Evolutionary conservation across 805 yeast species (phyloP).

Genomic region (Candida khao-thaluensis): DNA sequence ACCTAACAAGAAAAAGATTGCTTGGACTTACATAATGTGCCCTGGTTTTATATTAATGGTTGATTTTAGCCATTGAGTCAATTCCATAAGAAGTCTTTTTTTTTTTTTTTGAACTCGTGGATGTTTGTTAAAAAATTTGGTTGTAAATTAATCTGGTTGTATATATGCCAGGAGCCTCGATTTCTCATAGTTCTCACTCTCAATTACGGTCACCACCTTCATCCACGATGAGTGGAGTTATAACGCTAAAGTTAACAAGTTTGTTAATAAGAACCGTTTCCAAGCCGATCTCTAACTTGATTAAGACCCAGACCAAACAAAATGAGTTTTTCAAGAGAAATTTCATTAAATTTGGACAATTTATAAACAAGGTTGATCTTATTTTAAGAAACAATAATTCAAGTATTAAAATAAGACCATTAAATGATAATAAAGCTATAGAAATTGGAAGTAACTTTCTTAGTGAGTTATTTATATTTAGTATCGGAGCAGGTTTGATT

Average conservation of each 20-base stretch:
- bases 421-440: constrained; percentile 78
- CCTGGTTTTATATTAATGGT: too few relatives aligned
- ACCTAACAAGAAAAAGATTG: too few relatives aligned
- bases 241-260: constrained; percentile 72
- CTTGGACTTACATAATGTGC: too few relatives aligned
- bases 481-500: constrained; percentile 77
- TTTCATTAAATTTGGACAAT: constrained; percentile 73
- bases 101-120: too few relatives aligned
- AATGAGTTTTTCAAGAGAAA: constrained; percentile 59
- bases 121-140: too few relatives aligned
- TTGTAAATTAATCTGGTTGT: too few relatives aligned
- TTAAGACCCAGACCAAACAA: constrained; percentile 74
- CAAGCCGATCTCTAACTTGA: constrained; percentile 70
- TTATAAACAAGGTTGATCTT: constrained; percentile 64
- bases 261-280: constrained; percentile 72
- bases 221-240: constrained; percentile 67
- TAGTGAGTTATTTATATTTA: constrained; percentile 73
- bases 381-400: constrained; percentile 56
- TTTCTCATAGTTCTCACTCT: too few relatives aligned
- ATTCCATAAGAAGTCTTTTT: too few relatives aligned
- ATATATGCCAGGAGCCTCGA: too few relatives aligned
- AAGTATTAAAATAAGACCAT: constrained; percentile 62
- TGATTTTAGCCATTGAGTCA: too few relatives aligned
- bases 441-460: constrained; percentile 79
- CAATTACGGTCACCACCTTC: too few relatives aligned